Conservation (phyloP, 2,329 filamentous ascomycete species). For the Penicillium sp. region DNA sequence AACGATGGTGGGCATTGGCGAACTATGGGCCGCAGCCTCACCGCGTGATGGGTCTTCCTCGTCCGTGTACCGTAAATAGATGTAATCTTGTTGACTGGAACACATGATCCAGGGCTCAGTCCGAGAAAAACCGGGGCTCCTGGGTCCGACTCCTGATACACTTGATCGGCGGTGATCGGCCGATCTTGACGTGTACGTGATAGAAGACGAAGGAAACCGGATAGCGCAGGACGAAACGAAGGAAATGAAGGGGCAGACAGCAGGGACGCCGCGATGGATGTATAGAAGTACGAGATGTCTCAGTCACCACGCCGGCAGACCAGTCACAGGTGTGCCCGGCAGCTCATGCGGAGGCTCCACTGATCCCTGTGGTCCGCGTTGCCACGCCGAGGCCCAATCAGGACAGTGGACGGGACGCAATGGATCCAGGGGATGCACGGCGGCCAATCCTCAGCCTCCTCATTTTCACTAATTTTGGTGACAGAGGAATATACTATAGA, state of each 20-base stretch:
- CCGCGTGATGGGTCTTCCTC: not conserved
- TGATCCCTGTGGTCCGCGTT: slow-evolving; percentile 4
- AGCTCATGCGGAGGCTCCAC: slow-evolving; percentile 15
- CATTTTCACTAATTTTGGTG: not conserved
- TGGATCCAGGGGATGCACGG: not conserved
- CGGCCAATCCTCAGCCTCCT: slow-evolving; percentile 3
- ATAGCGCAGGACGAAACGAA: no score
- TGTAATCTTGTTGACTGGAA: not conserved
- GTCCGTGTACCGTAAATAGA: not conserved
- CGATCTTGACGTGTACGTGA: slow-evolving; percentile 1
- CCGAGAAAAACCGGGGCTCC: not conserved
- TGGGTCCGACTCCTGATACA: not conserved
- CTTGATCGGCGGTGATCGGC: slow-evolving; percentile 4
- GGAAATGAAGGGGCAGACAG: not conserved
- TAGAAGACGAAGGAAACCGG: no score
- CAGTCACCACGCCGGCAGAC: slow-evolving; percentile 1
- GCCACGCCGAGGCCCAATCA: slow-evolving; percentile 11
- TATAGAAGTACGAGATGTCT: slow-evolving; percentile 7
- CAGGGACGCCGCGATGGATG: no score
- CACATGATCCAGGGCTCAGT: not conserved
- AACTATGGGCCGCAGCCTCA: slow-evolving; percentile 1
- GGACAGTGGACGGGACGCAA: not conserved
- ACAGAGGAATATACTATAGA: not conserved
- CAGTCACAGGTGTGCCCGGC: slow-evolving; percentile 12
- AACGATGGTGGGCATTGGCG: not conserved